Base-by-base conservation (phyloP, 257 asterid genomes). In the Echium plantagineum region DNA sequence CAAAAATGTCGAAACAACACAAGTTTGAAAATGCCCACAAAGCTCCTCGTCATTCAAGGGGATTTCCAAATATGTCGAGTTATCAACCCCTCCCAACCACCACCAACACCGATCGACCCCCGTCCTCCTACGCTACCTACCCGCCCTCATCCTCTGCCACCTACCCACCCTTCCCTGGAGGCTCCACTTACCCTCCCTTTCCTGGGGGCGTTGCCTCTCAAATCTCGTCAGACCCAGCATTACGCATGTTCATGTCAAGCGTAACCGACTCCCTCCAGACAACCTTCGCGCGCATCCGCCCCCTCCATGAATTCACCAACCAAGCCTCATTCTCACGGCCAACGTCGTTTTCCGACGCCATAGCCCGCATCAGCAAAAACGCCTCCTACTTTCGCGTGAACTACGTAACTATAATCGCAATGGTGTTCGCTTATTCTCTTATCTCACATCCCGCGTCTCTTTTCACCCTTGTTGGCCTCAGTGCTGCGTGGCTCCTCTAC, bases 401-500 rank as follows among this genome's bases (percentile, higher is more conserved):
- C 67, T 78, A 78, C 68, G 30, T 75, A 42, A 13, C 69, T 38
- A 49, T 69, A 4, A 61, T 74, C 52, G 62, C 70, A 12, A 1
- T 51, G 18, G 74, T 78, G 18, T 69, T 78, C 21, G 79, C 71
- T 1, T 13, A 67, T n/a, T 69, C 78, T 21, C 81, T 78, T 59
- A 58, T 78, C 58, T 75, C 72, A 2, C 78, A 75, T 53, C 84
- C 84, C 12, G 54, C 69, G 57, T 75, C 84, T 28, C 81, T 75
- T 52, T 32, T 75, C 59, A 65, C 72, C 2, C 71, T 78, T 7
- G 21, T 69, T 55, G 54, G 64, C 3, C 72, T 74, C 32, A 64
- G 75, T 56, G 71, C 77, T 17, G 78, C 78, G 1, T 78, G 84
- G 84, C 70, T 78, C 58, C 60, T 72, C 62, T 78, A 75, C 77